These are phyloP conservation scores for Cynara cardunculus DNA, from an alignment of 129 eudicot genomes.

Conservation along the genomic window DNA sequence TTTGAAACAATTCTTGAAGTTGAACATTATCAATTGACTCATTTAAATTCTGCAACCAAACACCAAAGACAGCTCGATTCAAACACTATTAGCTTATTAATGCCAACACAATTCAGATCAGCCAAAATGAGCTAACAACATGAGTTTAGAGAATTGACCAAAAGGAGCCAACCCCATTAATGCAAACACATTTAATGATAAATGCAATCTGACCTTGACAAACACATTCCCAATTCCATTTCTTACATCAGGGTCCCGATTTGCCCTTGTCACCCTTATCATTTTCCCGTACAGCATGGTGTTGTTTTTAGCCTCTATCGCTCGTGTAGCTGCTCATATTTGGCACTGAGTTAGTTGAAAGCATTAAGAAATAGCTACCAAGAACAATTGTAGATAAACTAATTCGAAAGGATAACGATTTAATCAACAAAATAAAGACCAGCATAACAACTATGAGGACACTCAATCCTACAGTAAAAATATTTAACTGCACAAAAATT, in stretches of 20 bases:
- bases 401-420: neutral
- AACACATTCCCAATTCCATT: conserved; percentile 64
- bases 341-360: neutral
- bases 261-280: conserved; percentile 65
- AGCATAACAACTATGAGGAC: neutral
- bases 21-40: conserved; percentile 56
- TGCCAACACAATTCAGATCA: neutral
- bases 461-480: neutral
- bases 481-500: neutral
- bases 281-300: conserved; percentile 40
- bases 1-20: conserved; percentile 73
- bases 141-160: too few species aligned
- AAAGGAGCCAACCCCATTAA: neutral
- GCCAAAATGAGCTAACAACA: too few species aligned
- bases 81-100: neutral
- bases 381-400: neutral
- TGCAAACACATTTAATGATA: neutral
- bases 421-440: neutral
- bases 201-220: conserved; percentile 47
- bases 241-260: conserved; percentile 53
- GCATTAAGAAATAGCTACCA: neutral
- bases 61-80: neutral
- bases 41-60: conserved; percentile 62
- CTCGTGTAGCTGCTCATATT: conserved; percentile 38
- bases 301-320: conserved; percentile 57